Percentiles rank a stretch among this genome's conserved stretches.
phyloP scores from a whole-genome alignment of 495 filamentous ascomycete species.

The Aspergillus affinis region DNA sequence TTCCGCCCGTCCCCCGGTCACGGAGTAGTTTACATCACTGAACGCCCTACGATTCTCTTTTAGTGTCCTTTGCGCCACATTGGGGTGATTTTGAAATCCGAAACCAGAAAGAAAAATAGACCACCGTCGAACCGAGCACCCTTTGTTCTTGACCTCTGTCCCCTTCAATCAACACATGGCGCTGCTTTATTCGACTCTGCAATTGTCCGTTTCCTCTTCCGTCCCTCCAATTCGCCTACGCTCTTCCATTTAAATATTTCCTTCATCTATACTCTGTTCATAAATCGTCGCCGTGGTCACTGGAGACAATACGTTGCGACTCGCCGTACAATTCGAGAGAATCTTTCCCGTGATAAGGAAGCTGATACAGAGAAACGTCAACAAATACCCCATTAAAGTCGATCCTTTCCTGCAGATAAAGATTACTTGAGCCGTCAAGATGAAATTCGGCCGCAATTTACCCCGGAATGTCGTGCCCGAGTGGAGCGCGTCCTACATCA shows the following conservation, averaged over 20 bases:
- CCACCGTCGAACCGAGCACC: not conserved
- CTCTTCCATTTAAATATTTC: constrained; percentile 1
- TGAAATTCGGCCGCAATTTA: constrained; percentile 86
- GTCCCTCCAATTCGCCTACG: not conserved
- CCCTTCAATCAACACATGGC: constrained; percentile 28
- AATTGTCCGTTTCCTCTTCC: constrained; percentile 16
- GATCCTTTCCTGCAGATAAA: not conserved
- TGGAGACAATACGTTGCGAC: not conserved
- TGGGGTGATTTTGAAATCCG: constrained; percentile 7
- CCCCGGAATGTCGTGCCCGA: constrained; percentile 94
- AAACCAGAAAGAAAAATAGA: not conserved
- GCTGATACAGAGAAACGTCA: not conserved
- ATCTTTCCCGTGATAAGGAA: not conserved
- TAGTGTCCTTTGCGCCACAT: constrained; percentile 1
- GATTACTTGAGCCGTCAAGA: constrained; percentile 29
- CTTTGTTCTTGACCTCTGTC: constrained; percentile 7
- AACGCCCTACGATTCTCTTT: not conserved
- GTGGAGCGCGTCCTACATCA: constrained; percentile 90
- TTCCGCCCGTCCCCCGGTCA: not conserved
- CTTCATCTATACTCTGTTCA: constrained; percentile 3
- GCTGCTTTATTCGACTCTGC: constrained; percentile 13
- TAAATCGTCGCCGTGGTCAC: not conserved
- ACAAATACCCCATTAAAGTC: not conserved
- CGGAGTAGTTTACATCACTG: not conserved
- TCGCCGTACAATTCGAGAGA: not conserved